Evolutionary conservation across 164 flowering plant genomes (phyloP).

Genomic region (Vitis cinerea): DNA sequence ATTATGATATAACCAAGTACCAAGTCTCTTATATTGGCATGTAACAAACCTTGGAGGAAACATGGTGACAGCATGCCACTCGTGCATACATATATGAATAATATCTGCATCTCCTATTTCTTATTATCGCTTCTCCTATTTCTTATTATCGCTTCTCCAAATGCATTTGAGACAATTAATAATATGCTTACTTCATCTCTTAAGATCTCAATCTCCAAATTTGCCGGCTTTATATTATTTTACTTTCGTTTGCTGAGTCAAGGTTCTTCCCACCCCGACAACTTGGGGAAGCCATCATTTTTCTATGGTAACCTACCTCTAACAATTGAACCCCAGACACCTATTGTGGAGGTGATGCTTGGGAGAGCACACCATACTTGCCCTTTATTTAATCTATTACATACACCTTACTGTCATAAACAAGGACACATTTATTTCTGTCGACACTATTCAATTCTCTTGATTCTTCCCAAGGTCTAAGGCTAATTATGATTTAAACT

Average conservation of each 20-base stretch:
- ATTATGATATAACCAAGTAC: background rate
- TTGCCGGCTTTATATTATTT: no score
- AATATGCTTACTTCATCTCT: background rate
- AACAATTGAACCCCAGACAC: no score
- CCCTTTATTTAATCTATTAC: no score
- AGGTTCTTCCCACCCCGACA: constrained; percentile 9
- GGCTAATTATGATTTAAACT: no score
- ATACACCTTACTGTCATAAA: no score
- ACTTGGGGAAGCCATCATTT: background rate
- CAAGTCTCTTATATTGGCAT: background rate
- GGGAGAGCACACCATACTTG: no score
- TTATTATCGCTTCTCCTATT: background rate
- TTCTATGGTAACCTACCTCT: background rate
- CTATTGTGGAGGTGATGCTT: no score
- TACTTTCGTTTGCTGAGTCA: background rate
- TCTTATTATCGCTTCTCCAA: background rate
- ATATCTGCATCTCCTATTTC: background rate
- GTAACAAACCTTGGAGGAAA: background rate
- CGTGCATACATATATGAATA: constrained; percentile 9
- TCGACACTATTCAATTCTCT: no score
- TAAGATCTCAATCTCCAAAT: background rate
- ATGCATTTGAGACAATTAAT: background rate
- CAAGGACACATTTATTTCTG: no score
- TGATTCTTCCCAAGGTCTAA: no score
- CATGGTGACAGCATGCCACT: constrained; percentile 8